Evolutionary conservation across 2,329 filamentous ascomycete genomes (phyloP), one percentile per base, ranked within the genome.

Genomic region (Pseudogymnoascus sp.): DNA sequence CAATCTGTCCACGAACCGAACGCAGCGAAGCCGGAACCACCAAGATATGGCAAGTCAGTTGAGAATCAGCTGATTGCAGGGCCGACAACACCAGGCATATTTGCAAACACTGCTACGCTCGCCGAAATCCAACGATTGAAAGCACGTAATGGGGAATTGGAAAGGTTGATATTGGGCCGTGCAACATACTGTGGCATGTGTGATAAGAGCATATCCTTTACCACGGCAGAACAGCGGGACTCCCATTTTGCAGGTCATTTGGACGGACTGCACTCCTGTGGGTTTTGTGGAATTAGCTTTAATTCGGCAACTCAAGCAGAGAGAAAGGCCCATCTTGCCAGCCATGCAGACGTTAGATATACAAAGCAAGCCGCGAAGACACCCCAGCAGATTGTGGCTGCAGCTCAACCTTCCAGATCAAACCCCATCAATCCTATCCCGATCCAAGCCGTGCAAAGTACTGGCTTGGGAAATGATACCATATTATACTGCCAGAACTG

Each of bases 1-100:
- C 47, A 53, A n/a, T 53, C 47, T 33, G 11, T 14, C 47, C 47
- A 53, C 15, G 47, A 53, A 53, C 47, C 47, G n/a, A n/a, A 53
- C 15, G 9, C 47, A 11, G n/a, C n/a, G 2, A 53, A 20, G 28
- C 47, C 47, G 6, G 47, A 53, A 14, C 47, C 47, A 12, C 28
- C 47, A 12, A 53, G 15, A 18, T 53, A 53, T 53, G 47, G 47
- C n/a, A 53, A 53, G 28, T 53, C 47, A 53, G 47, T 53, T 33
- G 47, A 53, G 47, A 18, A 20, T 3, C 47, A 53, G 9, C 28
- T 53, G 28, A 15, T 53, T 30, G 33, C 25, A 3, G 47, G 47
- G 25, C 47, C 47, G n/a, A 33, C 47, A 33, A 33, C 9, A 22
- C 47, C 47, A 53, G 47, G 47, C 18, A 9, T 53, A 14, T 53